A percentile compares a stretch with the other conserved stretches of the same genome.
phyloP scores from a whole-genome alignment of 805 yeast species.

The Metschnikowia amazonensis region DNA sequence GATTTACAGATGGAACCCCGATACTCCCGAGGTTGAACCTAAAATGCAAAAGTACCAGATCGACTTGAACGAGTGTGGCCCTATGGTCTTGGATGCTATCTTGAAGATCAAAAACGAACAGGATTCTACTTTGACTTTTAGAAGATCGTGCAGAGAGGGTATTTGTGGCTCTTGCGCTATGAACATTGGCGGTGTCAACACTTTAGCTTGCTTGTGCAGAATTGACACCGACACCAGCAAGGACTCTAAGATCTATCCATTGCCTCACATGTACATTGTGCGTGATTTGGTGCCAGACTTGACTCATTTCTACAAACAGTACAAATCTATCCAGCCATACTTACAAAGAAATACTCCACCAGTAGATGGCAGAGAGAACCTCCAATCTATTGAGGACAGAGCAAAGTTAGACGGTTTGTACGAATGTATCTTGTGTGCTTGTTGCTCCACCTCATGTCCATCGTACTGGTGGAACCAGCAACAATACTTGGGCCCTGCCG shows the following conservation, averaged over 20 bases:
- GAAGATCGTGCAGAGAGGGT: slow-evolving; percentile 99
- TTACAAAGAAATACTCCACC: slow-evolving; percentile 80
- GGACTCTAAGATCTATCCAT: slow-evolving; percentile 85
- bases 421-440: slow-evolving; percentile 97
- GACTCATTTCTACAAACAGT: slow-evolving; percentile 96
- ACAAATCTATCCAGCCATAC: slow-evolving; percentile 96
- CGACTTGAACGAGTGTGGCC: slow-evolving; percentile 90
- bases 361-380: slow-evolving; percentile 86
- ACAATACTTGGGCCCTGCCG: slow-evolving; percentile 98
- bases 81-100: slow-evolving; percentile 95
- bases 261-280: slow-evolving; percentile 97
- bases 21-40: slow-evolving; percentile 90
- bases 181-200: slow-evolving; percentile 98
- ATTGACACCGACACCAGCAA: slow-evolving; percentile 76
- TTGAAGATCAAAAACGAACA: slow-evolving; percentile 94
- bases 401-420: slow-evolving; percentile 94
- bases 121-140: slow-evolving; percentile 90
- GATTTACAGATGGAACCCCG: slow-evolving; percentile 98
- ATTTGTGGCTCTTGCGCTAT: slow-evolving; percentile 99
- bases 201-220: slow-evolving; percentile 93
- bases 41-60: slow-evolving; percentile 75
- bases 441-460: slow-evolving; percentile 98
- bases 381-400: slow-evolving; percentile 89
- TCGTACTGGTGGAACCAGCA: slow-evolving; percentile 99
- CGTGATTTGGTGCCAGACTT: slow-evolving; percentile 97